Evolutionary conservation across 768 basidiomycete genomes (phyloP).

Genomic region (Kwoniella heveanensis): DNA sequence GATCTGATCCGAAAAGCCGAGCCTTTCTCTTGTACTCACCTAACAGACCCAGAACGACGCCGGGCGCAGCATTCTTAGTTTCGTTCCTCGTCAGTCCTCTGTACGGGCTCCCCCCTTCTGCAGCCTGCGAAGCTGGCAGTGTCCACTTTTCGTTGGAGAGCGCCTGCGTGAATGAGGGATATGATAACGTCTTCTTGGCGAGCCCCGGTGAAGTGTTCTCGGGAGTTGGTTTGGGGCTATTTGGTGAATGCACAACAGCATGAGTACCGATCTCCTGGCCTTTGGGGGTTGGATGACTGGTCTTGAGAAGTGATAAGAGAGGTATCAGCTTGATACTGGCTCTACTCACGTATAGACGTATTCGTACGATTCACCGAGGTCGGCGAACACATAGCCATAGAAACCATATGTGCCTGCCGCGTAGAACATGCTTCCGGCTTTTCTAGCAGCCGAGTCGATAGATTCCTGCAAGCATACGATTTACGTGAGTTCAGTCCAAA

Average conservation of each 20-base stretch:
- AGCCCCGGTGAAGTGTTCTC: conserved; percentile 23
- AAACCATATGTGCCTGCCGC: conserved; percentile 90
- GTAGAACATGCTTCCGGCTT: conserved; percentile 76
- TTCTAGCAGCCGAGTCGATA: conserved; percentile 78
- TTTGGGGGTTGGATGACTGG: neutral
- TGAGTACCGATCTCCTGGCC: too few species aligned
- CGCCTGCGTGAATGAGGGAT: conserved; percentile 59
- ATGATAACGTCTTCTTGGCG: conserved; percentile 64
- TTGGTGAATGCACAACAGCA: too few species aligned
- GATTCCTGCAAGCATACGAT: conserved; percentile 63
- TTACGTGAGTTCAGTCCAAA: too few species aligned
- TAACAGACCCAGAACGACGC: conserved; percentile 69
- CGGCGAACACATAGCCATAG: conserved; percentile 90
- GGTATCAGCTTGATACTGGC: too few species aligned
- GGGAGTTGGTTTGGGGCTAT: conserved; percentile 23
- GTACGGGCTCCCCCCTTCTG: conserved; percentile 64
- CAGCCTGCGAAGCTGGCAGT: conserved; percentile 16
- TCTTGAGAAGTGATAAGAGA: neutral
- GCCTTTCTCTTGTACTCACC: conserved; percentile 58
- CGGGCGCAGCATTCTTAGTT: conserved; percentile 82
- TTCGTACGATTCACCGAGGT: conserved; percentile 76
- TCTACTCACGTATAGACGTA: conserved; percentile 76
- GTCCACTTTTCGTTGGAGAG: conserved; percentile 31
- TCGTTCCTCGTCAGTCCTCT: conserved; percentile 69
- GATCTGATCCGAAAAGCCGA: too few species aligned